Conservation (phyloP, 345 rosid species). For the Noccaea caerulescens region DNA sequence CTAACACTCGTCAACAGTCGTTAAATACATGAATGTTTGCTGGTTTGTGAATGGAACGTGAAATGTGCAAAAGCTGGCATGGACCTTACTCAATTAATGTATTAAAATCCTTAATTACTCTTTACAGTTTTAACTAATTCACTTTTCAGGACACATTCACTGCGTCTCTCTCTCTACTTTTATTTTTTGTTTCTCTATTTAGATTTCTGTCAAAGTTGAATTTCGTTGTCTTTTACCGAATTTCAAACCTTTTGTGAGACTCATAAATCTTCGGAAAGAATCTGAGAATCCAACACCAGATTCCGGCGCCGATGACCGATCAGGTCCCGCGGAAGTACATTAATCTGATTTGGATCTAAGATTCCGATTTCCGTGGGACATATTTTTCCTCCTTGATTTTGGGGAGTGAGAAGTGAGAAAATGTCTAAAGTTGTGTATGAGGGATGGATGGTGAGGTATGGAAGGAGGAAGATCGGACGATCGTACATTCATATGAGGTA, state of each 20-base stretch:
- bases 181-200: neutral
- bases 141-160: conserved; percentile 32
- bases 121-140: conserved; percentile 1
- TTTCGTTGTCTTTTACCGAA: conserved; percentile 9
- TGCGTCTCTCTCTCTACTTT: conserved; percentile 3
- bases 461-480: conserved; percentile 96
- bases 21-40: neutral
- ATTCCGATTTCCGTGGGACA: conserved; percentile 30
- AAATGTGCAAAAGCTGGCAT: conserved; percentile 40
- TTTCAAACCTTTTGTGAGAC: conserved; percentile 17
- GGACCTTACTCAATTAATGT: conserved; percentile 6
- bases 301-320: conserved; percentile 29
- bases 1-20: neutral
- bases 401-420: conserved; percentile 20
- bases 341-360: conserved; percentile 40
- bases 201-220: conserved; percentile 26
- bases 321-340: neutral
- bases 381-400: conserved; percentile 14
- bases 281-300: conserved; percentile 32
- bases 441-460: conserved; percentile 99
- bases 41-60: conserved; percentile 29
- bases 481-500: conserved; percentile 97
- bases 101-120: neutral
- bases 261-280: conserved; percentile 25
- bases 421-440: conserved; percentile 92